Conservation (phyloP, 495 filamentous ascomycete species). For the Penicillium maclennaniae region DNA sequence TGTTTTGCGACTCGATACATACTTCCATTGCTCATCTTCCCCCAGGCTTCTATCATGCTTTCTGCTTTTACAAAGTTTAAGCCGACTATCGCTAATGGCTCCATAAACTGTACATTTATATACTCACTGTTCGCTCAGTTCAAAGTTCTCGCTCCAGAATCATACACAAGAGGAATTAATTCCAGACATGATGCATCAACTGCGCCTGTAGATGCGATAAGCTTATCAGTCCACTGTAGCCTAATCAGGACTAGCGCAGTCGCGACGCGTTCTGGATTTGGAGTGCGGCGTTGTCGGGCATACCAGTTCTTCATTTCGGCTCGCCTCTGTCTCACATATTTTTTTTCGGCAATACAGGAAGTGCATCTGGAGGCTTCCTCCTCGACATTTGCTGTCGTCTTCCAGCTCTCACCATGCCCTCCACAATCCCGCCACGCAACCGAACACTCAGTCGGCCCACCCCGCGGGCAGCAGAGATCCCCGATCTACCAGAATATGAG, state of each 20-base stretch:
- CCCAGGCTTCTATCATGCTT: conserved; percentile 77
- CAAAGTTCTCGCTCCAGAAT: not conserved
- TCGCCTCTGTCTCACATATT: not conserved
- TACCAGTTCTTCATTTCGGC: not conserved
- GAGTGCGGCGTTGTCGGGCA: conserved; percentile 3
- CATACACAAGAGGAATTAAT: not conserved
- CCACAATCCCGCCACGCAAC: conserved; percentile 16
- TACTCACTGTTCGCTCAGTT: not conserved
- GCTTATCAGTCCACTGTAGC: conserved; percentile 27
- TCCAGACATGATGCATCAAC: not conserved
- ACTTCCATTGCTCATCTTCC: conserved; percentile 8
- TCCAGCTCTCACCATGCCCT: conserved; percentile 6
- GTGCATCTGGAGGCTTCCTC: not conserved
- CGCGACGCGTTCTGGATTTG: conserved; percentile 33
- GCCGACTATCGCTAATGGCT: not conserved
- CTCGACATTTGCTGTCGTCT: not conserved
- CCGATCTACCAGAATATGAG: conserved; percentile 56
- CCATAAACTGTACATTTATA: not conserved
- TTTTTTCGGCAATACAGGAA: not conserved
- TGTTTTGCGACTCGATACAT: conserved; percentile 3
- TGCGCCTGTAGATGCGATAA: conserved; percentile 13
- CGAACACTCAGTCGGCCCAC: not conserved
- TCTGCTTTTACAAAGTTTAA: conserved; percentile 91
- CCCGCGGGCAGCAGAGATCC: conserved; percentile 3
- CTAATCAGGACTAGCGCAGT: conserved; percentile 32